phyloP scores from a whole-genome alignment of 305 asterid species.

The Rubia tinctorum region DNA sequence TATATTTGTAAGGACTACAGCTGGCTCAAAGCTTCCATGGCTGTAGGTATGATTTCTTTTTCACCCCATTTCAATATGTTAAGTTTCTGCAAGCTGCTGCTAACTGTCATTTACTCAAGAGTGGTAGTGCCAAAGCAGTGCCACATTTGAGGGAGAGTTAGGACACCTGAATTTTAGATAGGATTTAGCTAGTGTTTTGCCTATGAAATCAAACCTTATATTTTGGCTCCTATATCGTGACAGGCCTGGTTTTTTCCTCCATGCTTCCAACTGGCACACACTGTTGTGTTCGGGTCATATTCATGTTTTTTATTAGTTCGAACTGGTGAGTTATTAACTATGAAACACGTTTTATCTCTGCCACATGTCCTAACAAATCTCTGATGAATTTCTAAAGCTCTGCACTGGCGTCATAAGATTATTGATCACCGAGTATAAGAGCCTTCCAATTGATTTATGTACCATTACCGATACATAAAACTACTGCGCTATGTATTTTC shows the following conservation, averaged over 20 bases:
- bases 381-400: too few relatives aligned
- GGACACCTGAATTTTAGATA: neutral
- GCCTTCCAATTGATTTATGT: too few relatives aligned
- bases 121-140: neutral
- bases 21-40: too few relatives aligned
- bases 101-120: neutral
- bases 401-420: too few relatives aligned
- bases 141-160: neutral
- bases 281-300: conserved; percentile 58
- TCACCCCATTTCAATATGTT: neutral
- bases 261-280: conserved; percentile 94
- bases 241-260: conserved; percentile 18
- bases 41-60: too few relatives aligned
- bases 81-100: neutral
- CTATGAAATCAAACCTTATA: neutral
- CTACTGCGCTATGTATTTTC: too few relatives aligned
- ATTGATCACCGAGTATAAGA: too few relatives aligned
- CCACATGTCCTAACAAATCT: too few relatives aligned
- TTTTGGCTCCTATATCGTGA: neutral
- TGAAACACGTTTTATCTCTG: neutral
- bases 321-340: conserved; percentile 49
- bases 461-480: too few relatives aligned
- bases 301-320: conserved; percentile 36
- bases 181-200: neutral
- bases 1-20: too few relatives aligned